Base-by-base conservation (phyloP, 164 flowering plant species). In the Stephania japonica region DNA sequence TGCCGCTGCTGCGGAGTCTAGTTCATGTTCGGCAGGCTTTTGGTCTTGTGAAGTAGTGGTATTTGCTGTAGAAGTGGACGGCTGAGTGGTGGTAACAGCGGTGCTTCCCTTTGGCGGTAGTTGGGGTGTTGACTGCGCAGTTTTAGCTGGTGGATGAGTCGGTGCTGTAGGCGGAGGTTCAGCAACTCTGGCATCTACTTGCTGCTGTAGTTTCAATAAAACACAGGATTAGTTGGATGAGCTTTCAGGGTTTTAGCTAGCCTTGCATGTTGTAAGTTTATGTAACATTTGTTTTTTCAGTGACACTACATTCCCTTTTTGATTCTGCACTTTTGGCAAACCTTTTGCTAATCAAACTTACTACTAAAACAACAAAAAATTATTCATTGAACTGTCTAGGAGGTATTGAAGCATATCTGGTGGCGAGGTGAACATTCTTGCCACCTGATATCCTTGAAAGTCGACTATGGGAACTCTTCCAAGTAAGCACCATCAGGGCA, bases 61-160 rank as follows among this genome's bases (percentile, higher is more conserved):
- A 44, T 68, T 82, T 42, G 85, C 75, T 66, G 86, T 70, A 41
- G 85, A 86, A 81, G 91, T 83, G 61, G 87, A 76, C 41, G 87
- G 89, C 74, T 84, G 71, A 68, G 75, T 7, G 49, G 80, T 84
- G 12, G 19, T 61, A 1, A 4, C 38, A 32, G 38, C 38, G 4
- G 38, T 32, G 4, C 38, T 32, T 32, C 38, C 38, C 38, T 32
- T 56, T 27, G 43, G 80, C 83, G 12, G 80, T 56, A 65, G 78
- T 27, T 32, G 38, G 38, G 38, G 38, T 4, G 38, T 32, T 32
- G 38, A 4, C 41, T 21, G 69, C 38, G 50, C 59, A 24, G 68
- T 62, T 59, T 42, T 63, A 19, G 80, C 50, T 65, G 86, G 64
- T 68, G 74, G 79, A 26, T 75, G 83, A 64, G 75, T 81, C 56